Evolutionary conservation across 1,284 basidiomycete species (phyloP).

Genomic region (Boletus semigastroideus): DNA sequence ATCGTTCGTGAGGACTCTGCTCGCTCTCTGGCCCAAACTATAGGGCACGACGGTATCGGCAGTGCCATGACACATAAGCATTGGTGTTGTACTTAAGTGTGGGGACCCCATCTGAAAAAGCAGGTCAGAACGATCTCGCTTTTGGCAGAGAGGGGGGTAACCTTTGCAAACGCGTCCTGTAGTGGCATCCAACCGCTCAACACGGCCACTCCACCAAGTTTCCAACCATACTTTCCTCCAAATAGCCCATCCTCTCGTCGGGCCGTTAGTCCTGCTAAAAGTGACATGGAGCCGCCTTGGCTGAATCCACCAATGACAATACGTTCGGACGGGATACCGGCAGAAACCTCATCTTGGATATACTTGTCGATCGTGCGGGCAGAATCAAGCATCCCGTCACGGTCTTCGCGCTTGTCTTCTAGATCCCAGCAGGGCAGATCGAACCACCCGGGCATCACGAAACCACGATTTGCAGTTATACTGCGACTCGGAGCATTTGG

Average conservation of each 20-base stretch:
- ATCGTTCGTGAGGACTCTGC: slow-evolving; percentile 51
- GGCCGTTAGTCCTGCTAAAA: slow-evolving; percentile 70
- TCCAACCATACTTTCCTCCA: slow-evolving; percentile 38
- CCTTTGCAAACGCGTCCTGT: slow-evolving; percentile 29
- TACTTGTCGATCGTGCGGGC: slow-evolving; percentile 63
- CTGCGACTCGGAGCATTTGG: slow-evolving; percentile 39
- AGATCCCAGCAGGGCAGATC: slow-evolving; percentile 73
- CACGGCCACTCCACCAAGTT: slow-evolving; percentile 70
- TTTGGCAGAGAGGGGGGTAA: slow-evolving; percentile 6
- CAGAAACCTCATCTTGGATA: slow-evolving; percentile 72
- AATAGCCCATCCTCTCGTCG: slow-evolving; percentile 34
- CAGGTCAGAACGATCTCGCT: slow-evolving; percentile 5
- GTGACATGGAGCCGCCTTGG: slow-evolving; percentile 81
- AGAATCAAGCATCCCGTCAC: slow-evolving; percentile 63
- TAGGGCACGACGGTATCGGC: slow-evolving; percentile 72
- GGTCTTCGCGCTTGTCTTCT: slow-evolving; percentile 57
- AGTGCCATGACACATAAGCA: slow-evolving; percentile 90
- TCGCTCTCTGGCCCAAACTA: slow-evolving; percentile 47
- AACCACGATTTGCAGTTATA: slow-evolving; percentile 66
- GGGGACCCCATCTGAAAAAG: slow-evolving; percentile 52
- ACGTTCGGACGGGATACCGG: slow-evolving; percentile 63
- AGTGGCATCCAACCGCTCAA: slow-evolving; percentile 82
- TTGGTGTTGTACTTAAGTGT: slow-evolving; percentile 60
- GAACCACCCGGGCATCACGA: slow-evolving; percentile 76
- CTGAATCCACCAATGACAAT: slow-evolving; percentile 87